Conservation (phyloP, 1,284 basidiomycete genomes). For the Uromyces viciae-fabae region DNA sequence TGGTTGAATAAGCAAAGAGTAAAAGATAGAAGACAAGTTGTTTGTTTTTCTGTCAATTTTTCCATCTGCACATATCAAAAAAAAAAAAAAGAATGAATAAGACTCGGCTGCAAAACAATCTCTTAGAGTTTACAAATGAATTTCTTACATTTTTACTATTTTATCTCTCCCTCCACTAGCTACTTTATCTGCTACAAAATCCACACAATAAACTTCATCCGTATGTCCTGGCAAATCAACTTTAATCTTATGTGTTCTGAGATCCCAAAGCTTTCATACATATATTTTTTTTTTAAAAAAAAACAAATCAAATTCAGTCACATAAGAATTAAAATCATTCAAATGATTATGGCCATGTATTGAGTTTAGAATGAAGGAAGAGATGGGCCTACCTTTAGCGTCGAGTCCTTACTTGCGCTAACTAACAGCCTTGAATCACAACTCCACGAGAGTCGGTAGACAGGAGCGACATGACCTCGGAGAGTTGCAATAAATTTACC, state of each 20-base stretch:
- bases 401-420: conserved; percentile 91
- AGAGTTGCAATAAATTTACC: conserved; percentile 90
- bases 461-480: conserved; percentile 86
- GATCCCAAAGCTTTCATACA: conserved; percentile 77
- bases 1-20: no score
- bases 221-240: conserved; percentile 90
- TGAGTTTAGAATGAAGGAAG: background rate
- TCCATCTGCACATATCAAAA: background rate
- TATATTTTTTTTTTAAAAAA: no score
- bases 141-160: conserved; percentile 61
- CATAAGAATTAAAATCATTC: no score
- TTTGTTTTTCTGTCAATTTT: background rate
- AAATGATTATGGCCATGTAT: no score
- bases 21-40: no score
- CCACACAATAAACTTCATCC: conserved; percentile 98
- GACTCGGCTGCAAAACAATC: no score
- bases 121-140: background rate
- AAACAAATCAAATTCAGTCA: conserved; percentile 8
- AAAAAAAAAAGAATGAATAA: background rate
- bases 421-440: conserved; percentile 86
- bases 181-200: conserved; percentile 95
- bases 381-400: conserved; percentile 69
- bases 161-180: conserved; percentile 80
- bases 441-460: conserved; percentile 92
- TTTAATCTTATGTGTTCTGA: conserved; percentile 89